Conservation (phyloP, 345 rosid species). For the Rhizophora mangle region DNA sequence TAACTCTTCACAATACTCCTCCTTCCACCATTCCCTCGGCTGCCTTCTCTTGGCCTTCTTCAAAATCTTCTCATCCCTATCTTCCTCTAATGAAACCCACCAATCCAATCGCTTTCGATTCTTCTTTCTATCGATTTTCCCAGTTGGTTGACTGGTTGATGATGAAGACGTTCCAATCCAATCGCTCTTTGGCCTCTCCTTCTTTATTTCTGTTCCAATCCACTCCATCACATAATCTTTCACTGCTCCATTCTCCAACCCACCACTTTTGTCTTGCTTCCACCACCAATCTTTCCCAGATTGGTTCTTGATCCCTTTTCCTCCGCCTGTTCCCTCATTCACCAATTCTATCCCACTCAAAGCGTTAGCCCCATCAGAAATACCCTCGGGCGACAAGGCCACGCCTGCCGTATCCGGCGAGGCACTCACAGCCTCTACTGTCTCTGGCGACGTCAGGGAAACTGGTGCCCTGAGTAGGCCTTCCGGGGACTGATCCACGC, state of each 20-base stretch:
- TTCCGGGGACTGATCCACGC: slow-evolving; percentile 67
- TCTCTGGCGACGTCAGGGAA: slow-evolving; percentile 52
- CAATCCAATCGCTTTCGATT: slow-evolving; percentile 62
- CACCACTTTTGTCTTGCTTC: slow-evolving; percentile 42
- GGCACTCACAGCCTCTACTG: slow-evolving; percentile 15
- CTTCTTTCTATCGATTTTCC: slow-evolving; percentile 47
- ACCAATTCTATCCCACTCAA: slow-evolving; percentile 43
- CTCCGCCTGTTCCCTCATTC: slow-evolving; percentile 3
- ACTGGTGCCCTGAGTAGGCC: slow-evolving; percentile 28
- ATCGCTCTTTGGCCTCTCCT: slow-evolving; percentile 70
- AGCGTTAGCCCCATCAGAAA: slow-evolving; percentile 39
- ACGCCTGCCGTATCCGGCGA: slow-evolving; percentile 34
- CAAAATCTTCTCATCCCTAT: slow-evolving; percentile 40
- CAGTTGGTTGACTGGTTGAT: slow-evolving; percentile 18
- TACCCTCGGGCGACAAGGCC: slow-evolving; percentile 31
- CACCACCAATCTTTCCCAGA: slow-evolving; percentile 74
- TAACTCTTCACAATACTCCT: slow-evolving; percentile 80
- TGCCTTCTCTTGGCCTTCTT: slow-evolving; percentile 66
- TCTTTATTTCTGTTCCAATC: slow-evolving; percentile 81
- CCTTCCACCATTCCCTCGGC: slow-evolving; percentile 98
- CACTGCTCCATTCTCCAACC: slow-evolving; percentile 44
- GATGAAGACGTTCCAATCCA: slow-evolving; percentile 55
- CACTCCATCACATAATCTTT: slow-evolving; percentile 91
- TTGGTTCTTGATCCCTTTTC: slow-evolving; percentile 25
- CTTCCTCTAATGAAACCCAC: slow-evolving; percentile 87